Evolutionary conservation across 768 basidiomycete genomes (phyloP), one percentile per base, ranked within the genome.

Genomic region (Postia placenta): DNA sequence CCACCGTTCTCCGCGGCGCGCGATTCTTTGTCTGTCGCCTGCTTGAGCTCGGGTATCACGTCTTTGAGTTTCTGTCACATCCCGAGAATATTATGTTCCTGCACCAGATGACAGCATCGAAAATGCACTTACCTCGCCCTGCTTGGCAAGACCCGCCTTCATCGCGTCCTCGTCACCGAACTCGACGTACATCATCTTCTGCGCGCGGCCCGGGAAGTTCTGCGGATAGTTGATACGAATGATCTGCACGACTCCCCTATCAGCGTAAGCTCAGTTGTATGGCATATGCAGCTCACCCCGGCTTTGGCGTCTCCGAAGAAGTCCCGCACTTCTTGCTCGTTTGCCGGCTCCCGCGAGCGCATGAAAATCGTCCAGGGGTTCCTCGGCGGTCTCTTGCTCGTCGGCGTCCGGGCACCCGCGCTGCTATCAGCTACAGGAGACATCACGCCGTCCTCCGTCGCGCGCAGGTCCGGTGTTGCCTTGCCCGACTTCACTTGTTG

Each of bases 281-380:
- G 22, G 25, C 27, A 36, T 5, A 14, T 25, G 42, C 38, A 33
- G 71, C 83, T 55, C 58, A 89, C 86, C 47, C 84, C 85, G 27
- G 67, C 72, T 64, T 80, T 78, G 0, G 82, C 80, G 7, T 84
- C 86, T 7, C 75, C 79, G 61, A 87, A 93, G 68, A 89, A 91
- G 15, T 86, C 85, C 47, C 77, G 75, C 6, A 93, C 60, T 42
- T 91, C 87, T 0, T 65, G 55, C 55, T 93, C 91, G 9, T 64
- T 75, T 4, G 78, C 71, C 11, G 74, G 62, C 6, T 70, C 56
- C 3, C 70, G 66, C 68, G 85, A 73, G 54, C 84, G 80, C 75
- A 93, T 80, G 66, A 89, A 92, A 45, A 92, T 75, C 6, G 91
- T 93, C 83, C 84, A 90, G 4, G 90, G 88, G 64, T 87, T 80